A percentile compares a stretch with the other conserved stretches of the same genome.
Evolutionary conservation across 1,284 basidiomycete species (phyloP).

Genomic region (Sanghuangporus weigelae): DNA sequence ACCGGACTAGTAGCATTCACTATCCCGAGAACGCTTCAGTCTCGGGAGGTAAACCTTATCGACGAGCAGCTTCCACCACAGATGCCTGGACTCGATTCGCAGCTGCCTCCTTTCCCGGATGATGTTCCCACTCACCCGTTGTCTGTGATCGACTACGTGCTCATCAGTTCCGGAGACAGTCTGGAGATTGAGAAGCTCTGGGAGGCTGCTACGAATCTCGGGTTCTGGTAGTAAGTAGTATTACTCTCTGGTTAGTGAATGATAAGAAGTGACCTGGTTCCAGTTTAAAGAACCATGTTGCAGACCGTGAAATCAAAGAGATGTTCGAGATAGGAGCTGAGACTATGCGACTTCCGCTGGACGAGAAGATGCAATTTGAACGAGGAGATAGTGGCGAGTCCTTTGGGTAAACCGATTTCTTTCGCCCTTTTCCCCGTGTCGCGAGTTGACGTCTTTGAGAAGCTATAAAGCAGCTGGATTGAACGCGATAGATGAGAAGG

Average conservation of each 20-base stretch:
- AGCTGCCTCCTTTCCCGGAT: conserved; percentile 40
- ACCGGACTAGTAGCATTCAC: no score
- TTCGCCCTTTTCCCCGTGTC: not conserved
- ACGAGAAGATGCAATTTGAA: conserved; percentile 60
- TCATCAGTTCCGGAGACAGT: conserved; percentile 33
- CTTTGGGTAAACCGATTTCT: conserved; percentile 48
- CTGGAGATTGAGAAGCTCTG: conserved; percentile 41
- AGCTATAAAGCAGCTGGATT: conserved; percentile 64
- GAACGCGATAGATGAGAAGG: conserved; percentile 57
- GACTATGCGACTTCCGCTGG: conserved; percentile 51
- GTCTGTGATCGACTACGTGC: conserved; percentile 45
- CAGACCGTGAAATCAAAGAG: conserved; percentile 41
- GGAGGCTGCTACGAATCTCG: conserved; percentile 45
- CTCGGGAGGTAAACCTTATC: not conserved
- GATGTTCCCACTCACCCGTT: conserved; percentile 44
- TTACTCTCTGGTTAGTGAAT: not conserved
- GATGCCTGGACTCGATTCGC: conserved; percentile 21
- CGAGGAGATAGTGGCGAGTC: conserved; percentile 60
- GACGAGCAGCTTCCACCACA: not conserved
- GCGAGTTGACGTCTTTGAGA: not conserved
- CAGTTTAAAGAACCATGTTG: conserved; percentile 59
- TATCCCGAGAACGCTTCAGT: not conserved
- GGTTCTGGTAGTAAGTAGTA: conserved; percentile 49
- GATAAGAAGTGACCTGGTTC: not conserved
- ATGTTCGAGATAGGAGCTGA: conserved; percentile 60